A percentile compares a stretch with the other conserved stretches of the same genome.
Conservation (phyloP, 129 eudicot species). For the Pulicaria dysenterica region DNA sequence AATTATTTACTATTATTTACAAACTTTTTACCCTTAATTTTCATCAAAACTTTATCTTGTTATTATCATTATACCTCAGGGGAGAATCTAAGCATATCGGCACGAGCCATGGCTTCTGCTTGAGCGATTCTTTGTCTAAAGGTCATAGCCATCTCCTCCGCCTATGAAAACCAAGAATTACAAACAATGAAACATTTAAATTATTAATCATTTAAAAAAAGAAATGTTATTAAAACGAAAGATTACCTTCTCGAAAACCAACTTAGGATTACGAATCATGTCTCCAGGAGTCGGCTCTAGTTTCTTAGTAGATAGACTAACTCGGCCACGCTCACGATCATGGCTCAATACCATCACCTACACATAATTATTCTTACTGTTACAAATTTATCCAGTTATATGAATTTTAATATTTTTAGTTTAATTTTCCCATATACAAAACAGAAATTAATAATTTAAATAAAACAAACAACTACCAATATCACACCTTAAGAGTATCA, state of each 20-base stretch:
- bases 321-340: constrained; percentile 94
- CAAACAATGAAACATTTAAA: background rate
- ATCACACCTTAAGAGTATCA: constrained; percentile 74
- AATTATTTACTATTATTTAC: too few relatives aligned
- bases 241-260: constrained; percentile 88
- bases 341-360: constrained; percentile 96
- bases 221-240: background rate
- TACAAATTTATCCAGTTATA: background rate
- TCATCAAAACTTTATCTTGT: too few relatives aligned
- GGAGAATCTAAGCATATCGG: constrained; percentile 93
- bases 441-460: too few relatives aligned
- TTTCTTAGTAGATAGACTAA: constrained; percentile 93
- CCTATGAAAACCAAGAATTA: constrained; percentile 40
- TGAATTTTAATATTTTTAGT: too few relatives aligned
- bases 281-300: constrained; percentile 97
- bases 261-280: constrained; percentile 95
- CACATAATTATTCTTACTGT: constrained; percentile 4
- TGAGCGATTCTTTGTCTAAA: constrained; percentile 97
- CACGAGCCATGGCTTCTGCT: constrained; percentile 99
- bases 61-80: constrained; percentile 67
- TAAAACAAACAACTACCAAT: background rate
- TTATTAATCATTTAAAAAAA: too few relatives aligned
- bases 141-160: constrained; percentile 97
- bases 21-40: too few relatives aligned
- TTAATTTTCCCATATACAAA: too few relatives aligned